Base-by-base conservation (phyloP, 140 eudicot species). In the Flaveria floridana region DNA sequence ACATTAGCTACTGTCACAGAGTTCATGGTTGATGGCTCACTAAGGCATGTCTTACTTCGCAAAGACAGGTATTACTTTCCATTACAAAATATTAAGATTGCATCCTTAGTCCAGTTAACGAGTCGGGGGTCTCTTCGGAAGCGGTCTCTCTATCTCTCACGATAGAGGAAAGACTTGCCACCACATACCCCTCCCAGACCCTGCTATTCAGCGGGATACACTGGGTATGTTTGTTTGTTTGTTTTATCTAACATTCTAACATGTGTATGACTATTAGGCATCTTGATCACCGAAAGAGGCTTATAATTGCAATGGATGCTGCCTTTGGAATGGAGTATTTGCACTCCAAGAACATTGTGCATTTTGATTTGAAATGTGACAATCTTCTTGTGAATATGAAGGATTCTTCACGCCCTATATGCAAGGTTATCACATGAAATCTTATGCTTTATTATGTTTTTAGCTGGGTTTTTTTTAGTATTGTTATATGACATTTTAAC, bases 281-380 rank as follows among this genome's bases (percentile, higher is more conserved):
- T 73, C 96, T 94, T 79, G 99, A 94, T 78, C 96, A 89, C 83
- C 90, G 97, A 52, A 94, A 87, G 82, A 84, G 95, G 73, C 96
- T 94, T 65, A 81, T 91, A 70, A 91, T 91, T 77, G 99, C 97
- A 70, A 88, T 87, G 99, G 99, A 94, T 77, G 92, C 97, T 26
- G 99, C 99, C 15, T 91, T 94, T 78, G 99, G 99, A 30, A 94
- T 94, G 99, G 99, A 91, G 76, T 94, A 94, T 81, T 82, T 94
- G 78, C 99, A 94, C 82, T 88, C 96, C n/a, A 94, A 94, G 81
- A 88, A 89, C 77, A 94, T 91, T 75, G 99, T 94, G 8, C 99
- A 94, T 82, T 94, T 94, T 76, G 99, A 94, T 81, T 74, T 94
- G 81, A 94, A 94, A 85, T 90, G 99, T 63, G 99, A 94, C 85